Conservation (phyloP, 2,329 filamentous ascomycete genomes). For the Reticulascus tulasneorum region DNA sequence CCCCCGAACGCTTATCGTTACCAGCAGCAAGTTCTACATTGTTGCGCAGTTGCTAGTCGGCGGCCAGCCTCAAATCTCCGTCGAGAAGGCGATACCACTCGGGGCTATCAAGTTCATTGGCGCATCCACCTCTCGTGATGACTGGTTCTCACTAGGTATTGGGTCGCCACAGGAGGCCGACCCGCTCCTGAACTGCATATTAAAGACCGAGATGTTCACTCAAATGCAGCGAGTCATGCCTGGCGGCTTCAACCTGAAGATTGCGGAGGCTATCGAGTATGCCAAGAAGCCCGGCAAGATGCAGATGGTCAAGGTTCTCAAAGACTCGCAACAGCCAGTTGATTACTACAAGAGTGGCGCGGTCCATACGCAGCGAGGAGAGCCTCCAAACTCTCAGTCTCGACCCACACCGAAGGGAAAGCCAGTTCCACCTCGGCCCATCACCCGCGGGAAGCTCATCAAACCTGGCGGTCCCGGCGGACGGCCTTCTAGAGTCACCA, state of each 20-base stretch:
- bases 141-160: conserved; percentile 93
- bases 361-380: conserved; percentile 81
- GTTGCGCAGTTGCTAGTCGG: conserved; percentile 81
- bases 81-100: conserved; percentile 78
- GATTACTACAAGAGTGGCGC: conserved; percentile 94
- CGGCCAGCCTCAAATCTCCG: conserved; percentile 72
- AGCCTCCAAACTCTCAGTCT: conserved; percentile 77
- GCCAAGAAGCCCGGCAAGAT: conserved; percentile 97
- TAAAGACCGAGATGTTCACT: conserved; percentile 97
- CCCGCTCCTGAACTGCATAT: conserved; percentile 85
- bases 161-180: conserved; percentile 90
- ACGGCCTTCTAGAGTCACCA: conserved; percentile 67
- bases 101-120: conserved; percentile 87
- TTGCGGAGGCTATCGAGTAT: conserved; percentile 84
- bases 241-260: conserved; percentile 75
- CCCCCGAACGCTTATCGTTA: conserved; percentile 79
- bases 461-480: conserved; percentile 84
- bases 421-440: conserved; percentile 80
- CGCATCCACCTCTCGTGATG: conserved; percentile 77
- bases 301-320: conserved; percentile 81
- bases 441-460: conserved; percentile 89
- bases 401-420: conserved; percentile 83
- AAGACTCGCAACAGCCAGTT: conserved; percentile 71
- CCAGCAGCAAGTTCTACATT: conserved; percentile 82
- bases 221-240: conserved; percentile 79